Conservation (phyloP, 2,329 filamentous ascomycete genomes). For the Verticillium tricorpus region DNA sequence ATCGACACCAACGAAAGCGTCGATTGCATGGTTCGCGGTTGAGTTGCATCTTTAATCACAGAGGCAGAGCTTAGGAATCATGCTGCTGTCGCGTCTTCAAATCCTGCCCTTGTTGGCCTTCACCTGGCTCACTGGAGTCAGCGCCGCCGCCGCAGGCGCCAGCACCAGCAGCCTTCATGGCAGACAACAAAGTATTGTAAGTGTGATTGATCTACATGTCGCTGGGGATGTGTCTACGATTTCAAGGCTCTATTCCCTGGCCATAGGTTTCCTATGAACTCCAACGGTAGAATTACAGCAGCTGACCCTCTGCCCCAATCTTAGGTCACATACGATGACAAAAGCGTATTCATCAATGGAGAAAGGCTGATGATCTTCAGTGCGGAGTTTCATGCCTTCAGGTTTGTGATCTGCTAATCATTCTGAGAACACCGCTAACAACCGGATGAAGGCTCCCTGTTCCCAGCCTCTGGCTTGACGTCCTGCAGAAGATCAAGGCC, state of each 20-base stretch:
- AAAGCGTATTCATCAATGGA: constrained; percentile 62
- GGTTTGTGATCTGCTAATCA: constrained; percentile 4
- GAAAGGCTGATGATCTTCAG: constrained; percentile 62
- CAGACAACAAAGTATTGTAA: constrained; percentile 10
- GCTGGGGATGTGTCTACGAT: background rate
- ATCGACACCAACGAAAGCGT: background rate
- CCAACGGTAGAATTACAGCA: background rate
- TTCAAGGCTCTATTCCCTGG: no score
- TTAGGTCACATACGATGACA: constrained; percentile 59
- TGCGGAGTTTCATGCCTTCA: constrained; percentile 62
- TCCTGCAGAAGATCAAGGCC: constrained; percentile 72
- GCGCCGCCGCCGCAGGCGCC: constrained; percentile 4
- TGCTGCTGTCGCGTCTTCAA: constrained; percentile 8
- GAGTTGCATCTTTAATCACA: background rate
- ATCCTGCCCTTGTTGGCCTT: constrained; percentile 4
- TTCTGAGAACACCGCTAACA: background rate
- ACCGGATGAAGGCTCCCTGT: constrained; percentile 20
- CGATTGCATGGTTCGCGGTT: background rate
- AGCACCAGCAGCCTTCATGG: constrained; percentile 6
- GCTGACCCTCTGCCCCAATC: constrained; percentile 1
- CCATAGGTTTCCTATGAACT: no score
- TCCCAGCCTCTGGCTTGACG: constrained; percentile 49
- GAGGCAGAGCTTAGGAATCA: background rate
- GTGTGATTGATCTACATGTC: background rate
- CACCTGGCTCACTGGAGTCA: background rate